A percentile compares a stretch with the other conserved stretches of the same genome.
Evolutionary conservation across 805 yeast species (phyloP).

Genomic region (Ogataea henricii): DNA sequence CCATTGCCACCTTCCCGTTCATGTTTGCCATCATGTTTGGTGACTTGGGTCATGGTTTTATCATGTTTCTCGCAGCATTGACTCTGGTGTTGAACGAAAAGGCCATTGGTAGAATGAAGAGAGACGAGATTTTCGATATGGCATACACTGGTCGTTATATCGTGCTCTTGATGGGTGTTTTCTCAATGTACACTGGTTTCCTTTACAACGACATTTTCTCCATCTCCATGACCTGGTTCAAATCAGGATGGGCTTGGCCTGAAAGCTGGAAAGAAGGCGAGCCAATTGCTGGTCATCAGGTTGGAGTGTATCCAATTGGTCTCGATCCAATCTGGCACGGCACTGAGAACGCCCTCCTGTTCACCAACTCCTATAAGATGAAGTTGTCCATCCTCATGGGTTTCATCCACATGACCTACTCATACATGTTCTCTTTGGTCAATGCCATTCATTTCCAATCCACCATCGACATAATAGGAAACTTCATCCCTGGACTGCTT

Average conservation of each 20-base stretch:
- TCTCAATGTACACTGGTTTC: constrained; percentile 94
- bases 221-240: constrained; percentile 82
- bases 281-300: constrained; percentile 61
- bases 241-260: constrained; percentile 95
- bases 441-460: constrained; percentile 73
- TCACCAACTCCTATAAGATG: constrained; percentile 97
- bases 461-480: constrained; percentile 81
- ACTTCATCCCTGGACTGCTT: constrained; percentile 89
- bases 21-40: constrained; percentile 99
- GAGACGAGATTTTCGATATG: constrained; percentile 96
- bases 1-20: constrained; percentile 94
- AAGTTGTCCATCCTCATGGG: constrained; percentile 95
- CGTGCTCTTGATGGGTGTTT: constrained; percentile 85
- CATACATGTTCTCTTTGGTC: constrained; percentile 79
- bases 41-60: constrained; percentile 94
- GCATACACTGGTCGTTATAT: constrained; percentile 93
- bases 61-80: constrained; percentile 73
- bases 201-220: constrained; percentile 94
- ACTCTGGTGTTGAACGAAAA: constrained; percentile 73
- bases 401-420: constrained; percentile 89
- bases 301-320: constrained; percentile 80
- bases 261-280: constrained; percentile 68
- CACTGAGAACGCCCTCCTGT: constrained; percentile 84
- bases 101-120: constrained; percentile 62
- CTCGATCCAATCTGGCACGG: constrained; percentile 97